phyloP scores from a whole-genome alignment of 179 eudicot genomes.

The Silene vulgaris region DNA sequence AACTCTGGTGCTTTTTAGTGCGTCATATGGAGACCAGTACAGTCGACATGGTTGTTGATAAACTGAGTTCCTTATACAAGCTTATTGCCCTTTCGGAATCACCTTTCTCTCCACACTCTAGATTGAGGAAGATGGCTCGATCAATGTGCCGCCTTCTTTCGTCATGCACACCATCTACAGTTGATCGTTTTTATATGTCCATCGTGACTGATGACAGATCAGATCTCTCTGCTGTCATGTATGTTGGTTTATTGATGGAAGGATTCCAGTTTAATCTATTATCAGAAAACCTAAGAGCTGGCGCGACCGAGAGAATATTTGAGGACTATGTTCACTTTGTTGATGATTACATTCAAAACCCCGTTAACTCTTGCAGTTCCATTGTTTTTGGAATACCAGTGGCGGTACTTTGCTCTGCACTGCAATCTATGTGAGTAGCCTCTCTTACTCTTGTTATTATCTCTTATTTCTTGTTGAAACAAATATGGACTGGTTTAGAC shows the following conservation, averaged over 20 bases:
- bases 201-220: conserved; percentile 41
- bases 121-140: conserved; percentile 64
- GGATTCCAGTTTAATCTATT: conserved; percentile 67
- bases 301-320: conserved; percentile 46
- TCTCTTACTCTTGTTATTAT: conserved; percentile 8
- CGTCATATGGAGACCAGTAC: conserved; percentile 62
- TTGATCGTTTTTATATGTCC: conserved; percentile 52
- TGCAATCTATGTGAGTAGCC: conserved; percentile 67
- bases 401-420: conserved; percentile 51
- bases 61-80: conserved; percentile 55
- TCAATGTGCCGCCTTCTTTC: conserved; percentile 59
- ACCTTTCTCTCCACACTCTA: conserved; percentile 34
- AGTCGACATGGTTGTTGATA: conserved; percentile 47
- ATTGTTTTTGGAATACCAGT: conserved; percentile 51
- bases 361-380: conserved; percentile 31
- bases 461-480: neutral
- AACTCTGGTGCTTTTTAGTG: conserved; percentile 76
- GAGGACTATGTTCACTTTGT: conserved; percentile 55
- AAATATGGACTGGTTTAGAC: neutral
- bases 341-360: conserved; percentile 39
- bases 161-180: conserved; percentile 41
- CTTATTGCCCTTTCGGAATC: conserved; percentile 47
- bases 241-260: conserved; percentile 65
- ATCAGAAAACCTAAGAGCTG: conserved; percentile 46
- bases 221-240: conserved; percentile 39